phyloP scores from a whole-genome alignment of 352 stramenopile genomes.

The Stramenopiles sp. region DNA sequence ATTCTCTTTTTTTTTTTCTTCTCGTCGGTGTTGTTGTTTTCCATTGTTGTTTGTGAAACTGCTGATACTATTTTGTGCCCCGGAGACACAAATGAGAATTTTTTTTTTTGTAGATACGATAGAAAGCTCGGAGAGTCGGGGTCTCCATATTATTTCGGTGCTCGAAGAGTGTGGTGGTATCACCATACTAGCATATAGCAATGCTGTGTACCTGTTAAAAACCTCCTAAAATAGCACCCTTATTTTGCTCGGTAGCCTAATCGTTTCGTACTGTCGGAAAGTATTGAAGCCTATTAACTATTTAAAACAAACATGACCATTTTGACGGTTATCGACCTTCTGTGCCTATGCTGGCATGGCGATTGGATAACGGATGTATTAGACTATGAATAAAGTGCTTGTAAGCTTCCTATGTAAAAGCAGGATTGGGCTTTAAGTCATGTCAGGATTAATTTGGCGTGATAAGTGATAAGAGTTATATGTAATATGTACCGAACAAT shows the following conservation, averaged over 20 bases:
- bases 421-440: no score
- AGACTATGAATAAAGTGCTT: no score
- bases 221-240: conserved; percentile 14
- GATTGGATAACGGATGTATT: no score
- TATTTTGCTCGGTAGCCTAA: conserved; percentile 14
- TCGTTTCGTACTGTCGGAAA: conserved; percentile 4
- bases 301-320: conserved; percentile 3
- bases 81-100: no score
- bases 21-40: neutral
- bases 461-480: no score
- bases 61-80: no score
- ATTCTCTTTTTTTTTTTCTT: neutral
- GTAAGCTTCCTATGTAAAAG: no score
- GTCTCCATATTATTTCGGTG: conserved; percentile 14
- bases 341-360: no score
- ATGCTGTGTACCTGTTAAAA: conserved; percentile 13
- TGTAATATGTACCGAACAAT: no score
- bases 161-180: conserved; percentile 13
- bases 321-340: conserved; percentile 12
- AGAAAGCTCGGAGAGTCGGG: conserved; percentile 12
- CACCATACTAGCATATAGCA: conserved; percentile 12
- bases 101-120: no score
- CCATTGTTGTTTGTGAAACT: neutral
- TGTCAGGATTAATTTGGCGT: no score
- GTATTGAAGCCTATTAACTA: conserved; percentile 14